phyloP scores from a whole-genome alignment of 2,329 filamentous ascomycete genomes.

The Capronia americana region DNA sequence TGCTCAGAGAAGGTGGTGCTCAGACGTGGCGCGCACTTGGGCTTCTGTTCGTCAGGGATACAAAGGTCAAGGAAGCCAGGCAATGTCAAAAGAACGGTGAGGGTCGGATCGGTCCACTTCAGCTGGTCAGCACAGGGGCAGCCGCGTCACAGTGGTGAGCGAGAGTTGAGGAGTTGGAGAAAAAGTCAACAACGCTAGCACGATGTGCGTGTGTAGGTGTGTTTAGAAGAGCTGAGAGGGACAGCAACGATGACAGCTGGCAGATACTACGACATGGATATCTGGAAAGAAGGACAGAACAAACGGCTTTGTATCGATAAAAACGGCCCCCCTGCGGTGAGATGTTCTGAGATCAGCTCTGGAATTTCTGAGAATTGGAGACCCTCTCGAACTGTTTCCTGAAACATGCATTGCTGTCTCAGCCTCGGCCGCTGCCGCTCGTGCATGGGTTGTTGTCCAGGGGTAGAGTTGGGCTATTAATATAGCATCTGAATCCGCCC shows the following conservation, averaged over 20 bases:
- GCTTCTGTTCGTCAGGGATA: background rate
- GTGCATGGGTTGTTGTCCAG: background rate
- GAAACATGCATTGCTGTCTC: slow-evolving; percentile 9
- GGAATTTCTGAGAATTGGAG: slow-evolving; percentile 8
- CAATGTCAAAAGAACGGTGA: background rate
- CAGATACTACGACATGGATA: background rate
- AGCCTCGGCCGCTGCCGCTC: slow-evolving; percentile 6
- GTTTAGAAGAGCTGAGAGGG: background rate
- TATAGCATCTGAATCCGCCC: background rate
- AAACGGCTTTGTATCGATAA: background rate
- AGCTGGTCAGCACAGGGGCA: background rate
- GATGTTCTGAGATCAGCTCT: slow-evolving; percentile 6
- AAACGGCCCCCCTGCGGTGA: background rate
- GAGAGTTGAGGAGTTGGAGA: background rate
- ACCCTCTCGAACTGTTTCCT: background rate
- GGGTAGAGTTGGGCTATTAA: slow-evolving; percentile 1
- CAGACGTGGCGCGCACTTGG: background rate
- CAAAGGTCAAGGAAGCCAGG: background rate
- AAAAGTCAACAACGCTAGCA: background rate
- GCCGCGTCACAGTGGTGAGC: background rate
- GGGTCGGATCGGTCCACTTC: background rate
- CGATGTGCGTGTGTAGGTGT: background rate
- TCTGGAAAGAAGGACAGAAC: background rate
- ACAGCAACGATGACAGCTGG: background rate
- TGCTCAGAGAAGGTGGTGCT: background rate